These are phyloP conservation scores for Chenopodium quinoa DNA, from an alignment of 148 eudicot species.

Conservation along the genomic window DNA sequence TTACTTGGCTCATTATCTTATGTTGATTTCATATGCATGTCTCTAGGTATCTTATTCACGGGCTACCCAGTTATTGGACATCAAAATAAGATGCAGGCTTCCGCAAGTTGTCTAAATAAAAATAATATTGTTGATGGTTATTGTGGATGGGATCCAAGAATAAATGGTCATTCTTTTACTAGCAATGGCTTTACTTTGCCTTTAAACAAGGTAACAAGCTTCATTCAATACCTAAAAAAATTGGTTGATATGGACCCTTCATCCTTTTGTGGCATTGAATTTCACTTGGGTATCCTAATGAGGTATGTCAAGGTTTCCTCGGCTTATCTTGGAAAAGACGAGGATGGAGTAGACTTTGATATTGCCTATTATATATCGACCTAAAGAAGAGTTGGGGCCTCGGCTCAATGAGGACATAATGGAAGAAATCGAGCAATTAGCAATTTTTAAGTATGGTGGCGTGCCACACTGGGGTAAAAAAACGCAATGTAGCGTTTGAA, in stretches of 20 bases:
- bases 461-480: constrained; percentile 21
- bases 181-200: constrained; percentile 6
- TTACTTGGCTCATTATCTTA: no score
- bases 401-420: neutral
- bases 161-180: neutral
- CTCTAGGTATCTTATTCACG: constrained; percentile 1
- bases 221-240: constrained; percentile 3
- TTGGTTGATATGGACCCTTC: neutral
- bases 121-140: neutral
- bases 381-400: neutral
- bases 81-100: constrained; percentile 18
- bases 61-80: constrained; percentile 20
- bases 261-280: constrained; percentile 6
- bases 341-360: constrained; percentile 14
- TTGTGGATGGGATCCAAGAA: constrained; percentile 14
- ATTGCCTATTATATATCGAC: constrained; percentile 11
- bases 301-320: constrained; percentile 15
- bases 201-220: constrained; percentile 1
- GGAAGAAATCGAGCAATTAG: constrained; percentile 15
- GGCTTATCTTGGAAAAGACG: constrained; percentile 11
- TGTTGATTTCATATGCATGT: neutral
- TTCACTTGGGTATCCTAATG: constrained; percentile 7
- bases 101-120: constrained; percentile 1
- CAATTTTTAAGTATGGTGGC: constrained; percentile 9
- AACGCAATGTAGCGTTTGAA: constrained; percentile 13